Evolutionary conservation across 2,329 filamentous ascomycete genomes (phyloP), one percentile per base, ranked within the genome.

Genomic region (Aspergillus sp.): DNA sequence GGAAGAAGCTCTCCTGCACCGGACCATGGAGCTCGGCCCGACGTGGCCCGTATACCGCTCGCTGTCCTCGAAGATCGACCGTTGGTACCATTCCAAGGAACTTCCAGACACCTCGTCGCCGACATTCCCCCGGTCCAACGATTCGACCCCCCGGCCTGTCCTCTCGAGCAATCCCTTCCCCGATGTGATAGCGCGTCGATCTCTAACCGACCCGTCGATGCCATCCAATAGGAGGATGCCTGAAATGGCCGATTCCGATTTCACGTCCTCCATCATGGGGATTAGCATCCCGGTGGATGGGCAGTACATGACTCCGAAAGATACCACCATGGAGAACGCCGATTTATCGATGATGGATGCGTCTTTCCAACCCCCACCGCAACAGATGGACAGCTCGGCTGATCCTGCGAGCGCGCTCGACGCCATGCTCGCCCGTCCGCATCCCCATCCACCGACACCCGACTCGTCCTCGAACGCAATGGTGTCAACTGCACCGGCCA

Each of bases 11-110:
- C 62, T 72, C 33, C 51, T 61, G 14, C 66, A 68, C 30, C 67
- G 64, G 32, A 61, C 62, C 7, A 50, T 50, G 9, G 57, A 60
- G 22, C 53, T 72, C n/a, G 53, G 54, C 2, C 47, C 63, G 10
- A 60, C 55, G 16, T 73, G 70, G 70, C 68, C 70, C 4, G 64
- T 66, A 2, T 72, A 72, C 55, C 50, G 56, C n/a, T 64, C 67
- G 2, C 56, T 72, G 36, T 51, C 61, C 13, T 60, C 65, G 14
- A 54, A 46, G 32, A 66, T 72, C 44, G 65, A 67, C 20, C 60
- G 60, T 14, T 68, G 60, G 60, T 57, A 65, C 47, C 59, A 58
- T 33, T 51, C 60, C 6, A 63, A 56, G 40, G 57, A 61, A 4
- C 32, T 56, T 1, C 17, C 56, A 10, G 53, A 47, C 7, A 46